Percentiles rank a stretch among this genome's conserved stretches.
phyloP scores from a whole-genome alignment of 805 yeast genomes.

The Ogataea sp. region DNA sequence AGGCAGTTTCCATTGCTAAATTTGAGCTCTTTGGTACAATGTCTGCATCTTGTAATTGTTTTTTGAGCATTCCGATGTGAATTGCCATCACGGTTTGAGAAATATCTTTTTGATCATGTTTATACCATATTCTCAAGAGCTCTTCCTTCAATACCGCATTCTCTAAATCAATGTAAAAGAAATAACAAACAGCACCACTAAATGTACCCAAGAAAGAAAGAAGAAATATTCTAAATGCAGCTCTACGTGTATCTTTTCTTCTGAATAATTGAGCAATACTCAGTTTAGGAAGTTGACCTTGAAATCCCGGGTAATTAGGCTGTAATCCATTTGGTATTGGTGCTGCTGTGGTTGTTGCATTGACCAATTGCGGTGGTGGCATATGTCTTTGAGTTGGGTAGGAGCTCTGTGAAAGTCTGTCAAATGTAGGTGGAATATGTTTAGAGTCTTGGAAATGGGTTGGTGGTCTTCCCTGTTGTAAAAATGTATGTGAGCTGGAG shows the following conservation, averaged over 20 bases:
- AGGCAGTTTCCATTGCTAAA: conserved; percentile 7
- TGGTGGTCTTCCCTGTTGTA: conserved; percentile 1
- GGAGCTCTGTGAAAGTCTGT: not conserved
- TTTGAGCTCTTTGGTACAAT: conserved; percentile 8
- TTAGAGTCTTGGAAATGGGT: conserved; percentile 5
- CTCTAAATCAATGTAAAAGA: not conserved
- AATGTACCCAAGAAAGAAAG: not conserved
- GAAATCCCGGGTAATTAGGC: no score
- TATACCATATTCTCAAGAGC: conserved; percentile 4
- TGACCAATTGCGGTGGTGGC: not conserved
- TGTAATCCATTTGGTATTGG: no score
- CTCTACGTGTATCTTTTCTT: not conserved
- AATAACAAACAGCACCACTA: not conserved
- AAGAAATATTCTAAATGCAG: not conserved
- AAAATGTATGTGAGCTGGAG: not conserved
- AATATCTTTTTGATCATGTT: conserved; percentile 12
- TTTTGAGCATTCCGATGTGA: conserved; percentile 12
- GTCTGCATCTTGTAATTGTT: conserved; percentile 10
- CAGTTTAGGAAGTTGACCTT: no score
- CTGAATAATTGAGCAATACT: not conserved
- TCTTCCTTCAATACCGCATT: conserved; percentile 3
- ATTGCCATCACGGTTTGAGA: conserved; percentile 16
- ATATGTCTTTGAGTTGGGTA: not conserved
- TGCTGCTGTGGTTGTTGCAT: not conserved
- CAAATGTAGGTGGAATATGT: conserved; percentile 3